Conservation (phyloP, 108 stramenopile species). For the Cyclotella kingstonii region DNA sequence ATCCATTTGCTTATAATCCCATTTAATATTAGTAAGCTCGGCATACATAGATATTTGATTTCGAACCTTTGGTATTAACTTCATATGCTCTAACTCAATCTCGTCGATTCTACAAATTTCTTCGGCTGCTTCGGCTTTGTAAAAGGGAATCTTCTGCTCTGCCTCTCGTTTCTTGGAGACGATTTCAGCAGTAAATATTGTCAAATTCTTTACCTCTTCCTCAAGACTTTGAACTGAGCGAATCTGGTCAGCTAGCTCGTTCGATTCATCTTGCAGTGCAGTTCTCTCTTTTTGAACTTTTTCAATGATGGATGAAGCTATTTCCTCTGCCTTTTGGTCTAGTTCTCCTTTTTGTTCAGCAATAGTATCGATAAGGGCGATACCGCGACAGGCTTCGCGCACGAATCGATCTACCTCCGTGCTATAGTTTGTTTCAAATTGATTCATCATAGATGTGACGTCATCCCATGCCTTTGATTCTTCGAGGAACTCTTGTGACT, state of each 20-base stretch:
- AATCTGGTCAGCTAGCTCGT: conserved; percentile 12
- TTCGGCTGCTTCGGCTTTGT: conserved; percentile 7
- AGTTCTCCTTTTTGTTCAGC: conserved; percentile 9
- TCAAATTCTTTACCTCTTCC: conserved; percentile 1
- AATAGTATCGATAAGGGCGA: not conserved
- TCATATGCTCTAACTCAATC: conserved; percentile 2
- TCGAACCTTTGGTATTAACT: conserved; percentile 7
- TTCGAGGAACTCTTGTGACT: not conserved
- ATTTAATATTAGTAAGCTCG: conserved; percentile 32
- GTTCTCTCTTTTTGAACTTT: conserved; percentile 10
- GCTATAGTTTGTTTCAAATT: not conserved
- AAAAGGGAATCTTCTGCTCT: conserved; percentile 11
- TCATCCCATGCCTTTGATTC: conserved; percentile 12
- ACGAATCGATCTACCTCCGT: not conserved
- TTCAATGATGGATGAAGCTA: conserved; percentile 2
- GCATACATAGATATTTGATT: conserved; percentile 12
- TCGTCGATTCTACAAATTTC: conserved; percentile 5
- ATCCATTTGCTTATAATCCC: conserved; percentile 20
- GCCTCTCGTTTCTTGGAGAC: not conserved
- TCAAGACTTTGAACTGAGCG: conserved; percentile 12
- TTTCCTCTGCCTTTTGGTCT: not conserved
- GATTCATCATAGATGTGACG: conserved; percentile 6
- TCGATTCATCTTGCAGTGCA: conserved; percentile 9
- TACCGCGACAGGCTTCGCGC: not conserved
- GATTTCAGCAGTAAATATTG: conserved; percentile 1